Conservation (phyloP, 345 rosid genomes). For the Anacardium occidentale region DNA sequence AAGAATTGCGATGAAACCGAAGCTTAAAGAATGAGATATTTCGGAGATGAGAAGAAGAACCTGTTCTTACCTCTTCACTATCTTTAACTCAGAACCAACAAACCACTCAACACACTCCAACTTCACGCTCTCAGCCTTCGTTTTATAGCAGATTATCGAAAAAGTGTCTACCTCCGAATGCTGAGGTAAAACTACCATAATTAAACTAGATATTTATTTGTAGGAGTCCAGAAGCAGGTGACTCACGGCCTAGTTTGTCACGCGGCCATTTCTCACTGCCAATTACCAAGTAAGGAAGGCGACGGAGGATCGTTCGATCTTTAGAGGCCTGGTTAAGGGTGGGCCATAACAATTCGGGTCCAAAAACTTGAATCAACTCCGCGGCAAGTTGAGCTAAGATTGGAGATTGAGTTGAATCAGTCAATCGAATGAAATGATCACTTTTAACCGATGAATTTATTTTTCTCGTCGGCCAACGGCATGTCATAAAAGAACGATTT, state of each 20-base stretch:
- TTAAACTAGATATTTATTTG: conserved; percentile 5
- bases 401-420: no score
- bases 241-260: background rate
- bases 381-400: no score
- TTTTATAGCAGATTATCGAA: background rate
- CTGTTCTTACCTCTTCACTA: conserved; percentile 11
- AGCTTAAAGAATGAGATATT: background rate
- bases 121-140: no score
- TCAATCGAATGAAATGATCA: no score
- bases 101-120: background rate
- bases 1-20: background rate
- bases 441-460: no score
- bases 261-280: background rate
- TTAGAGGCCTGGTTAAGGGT: no score
- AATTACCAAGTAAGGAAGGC: no score
- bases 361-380: no score
- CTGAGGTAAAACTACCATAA: background rate
- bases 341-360: no score
- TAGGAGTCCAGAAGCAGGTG: background rate
- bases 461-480: no score
- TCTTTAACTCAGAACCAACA: background rate
- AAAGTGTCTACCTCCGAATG: no score
- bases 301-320: background rate
- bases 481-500: no score
- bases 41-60: conserved; percentile 13